Base-by-base conservation (phyloP, 1,139 yeast species). In the Pichiaceae sp. region DNA sequence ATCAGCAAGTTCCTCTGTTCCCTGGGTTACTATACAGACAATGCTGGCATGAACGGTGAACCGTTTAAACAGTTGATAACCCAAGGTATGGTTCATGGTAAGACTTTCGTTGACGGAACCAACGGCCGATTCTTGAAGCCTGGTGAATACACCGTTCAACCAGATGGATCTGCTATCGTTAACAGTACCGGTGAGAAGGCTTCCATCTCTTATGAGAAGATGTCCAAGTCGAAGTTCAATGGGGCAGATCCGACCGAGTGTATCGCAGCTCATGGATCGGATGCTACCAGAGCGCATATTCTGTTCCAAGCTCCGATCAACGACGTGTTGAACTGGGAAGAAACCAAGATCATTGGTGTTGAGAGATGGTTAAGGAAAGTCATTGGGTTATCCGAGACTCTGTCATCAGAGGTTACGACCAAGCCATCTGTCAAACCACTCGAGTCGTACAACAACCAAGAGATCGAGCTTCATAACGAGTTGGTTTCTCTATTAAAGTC, bases 11-110 rank as follows among this genome's bases (percentile, higher is more conserved):
- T 89, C 48, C 58, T 91, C 35, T 72, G 75, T 9, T 69, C 72
- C 23, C 69, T 71, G 36, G 79, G 79, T 31, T 69, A 78, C 67
- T 74, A 79, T 75, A 62, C 66, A 35, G 68, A 70, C 2, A 36
- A 48, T 4, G 53, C 53, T 14, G 29, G 30, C 7, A 23, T 63
- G 35, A 62, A 63, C 11, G 85, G 84, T 26, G 98, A 91, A 53
- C 97, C 98, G 1, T 76, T 91, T 49, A 71, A 64, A 38, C 74
- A 72, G 42, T 64, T 91, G 31, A 78, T 91, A 2, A 89, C 97
- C 2, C 98, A 89, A 55, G 98, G 98, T 14, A 91, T 91, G 98
- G 98, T 91, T 3, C 96, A 89, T 47, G 97, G 97, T 2, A 77
- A 75, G 52, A 91, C 98, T 0, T 83, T 58, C 48, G 65, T 69